phyloP scores from a whole-genome alignment of 2,329 filamentous ascomycete species.

The Exophiala xenobiotica region DNA sequence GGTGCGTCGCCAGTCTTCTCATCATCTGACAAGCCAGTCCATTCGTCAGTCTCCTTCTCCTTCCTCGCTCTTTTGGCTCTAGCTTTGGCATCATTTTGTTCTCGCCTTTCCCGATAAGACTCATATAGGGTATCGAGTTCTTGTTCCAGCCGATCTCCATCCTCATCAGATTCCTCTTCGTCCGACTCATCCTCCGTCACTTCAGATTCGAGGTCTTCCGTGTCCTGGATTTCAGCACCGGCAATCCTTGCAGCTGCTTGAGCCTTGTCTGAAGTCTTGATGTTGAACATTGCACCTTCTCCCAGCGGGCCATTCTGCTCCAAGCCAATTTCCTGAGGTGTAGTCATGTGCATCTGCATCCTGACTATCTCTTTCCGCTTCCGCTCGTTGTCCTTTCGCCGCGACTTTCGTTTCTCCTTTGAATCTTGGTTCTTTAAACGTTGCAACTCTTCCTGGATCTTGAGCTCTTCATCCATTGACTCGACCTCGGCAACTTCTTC shows the following conservation, averaged over 20 bases:
- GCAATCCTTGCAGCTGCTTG: slow-evolving; percentile 67
- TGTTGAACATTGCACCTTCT: slow-evolving; percentile 79
- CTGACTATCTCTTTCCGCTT: slow-evolving; percentile 94
- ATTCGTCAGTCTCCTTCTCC: slow-evolving; percentile 81
- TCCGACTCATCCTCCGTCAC: slow-evolving; percentile 66
- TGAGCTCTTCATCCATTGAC: slow-evolving; percentile 91
- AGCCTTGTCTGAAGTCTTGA: slow-evolving; percentile 77
- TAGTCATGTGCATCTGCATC: slow-evolving; percentile 96
- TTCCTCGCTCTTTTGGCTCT: slow-evolving; percentile 85
- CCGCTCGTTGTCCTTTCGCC: slow-evolving; percentile 83
- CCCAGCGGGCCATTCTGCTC: slow-evolving; percentile 78
- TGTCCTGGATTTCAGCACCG: slow-evolving; percentile 74
- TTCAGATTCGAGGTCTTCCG: slow-evolving; percentile 49
- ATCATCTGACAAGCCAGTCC: slow-evolving; percentile 79
- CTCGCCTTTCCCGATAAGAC: slow-evolving; percentile 75
- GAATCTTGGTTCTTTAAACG: slow-evolving; percentile 75
- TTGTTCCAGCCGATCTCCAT: slow-evolving; percentile 76
- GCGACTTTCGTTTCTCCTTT: slow-evolving; percentile 76
- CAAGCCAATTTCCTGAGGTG: slow-evolving; percentile 92
- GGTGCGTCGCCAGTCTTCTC: slow-evolving; percentile 57
- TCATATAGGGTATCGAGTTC: slow-evolving; percentile 88
- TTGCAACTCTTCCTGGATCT: slow-evolving; percentile 84
- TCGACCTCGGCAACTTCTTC: slow-evolving; percentile 81
- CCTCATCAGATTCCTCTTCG: slow-evolving; percentile 67
- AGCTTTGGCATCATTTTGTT: slow-evolving; percentile 79